These are phyloP conservation scores for Penicillium occitanis DNA, from an alignment of 2,329 filamentous ascomycete species.

Conservation along the genomic window DNA sequence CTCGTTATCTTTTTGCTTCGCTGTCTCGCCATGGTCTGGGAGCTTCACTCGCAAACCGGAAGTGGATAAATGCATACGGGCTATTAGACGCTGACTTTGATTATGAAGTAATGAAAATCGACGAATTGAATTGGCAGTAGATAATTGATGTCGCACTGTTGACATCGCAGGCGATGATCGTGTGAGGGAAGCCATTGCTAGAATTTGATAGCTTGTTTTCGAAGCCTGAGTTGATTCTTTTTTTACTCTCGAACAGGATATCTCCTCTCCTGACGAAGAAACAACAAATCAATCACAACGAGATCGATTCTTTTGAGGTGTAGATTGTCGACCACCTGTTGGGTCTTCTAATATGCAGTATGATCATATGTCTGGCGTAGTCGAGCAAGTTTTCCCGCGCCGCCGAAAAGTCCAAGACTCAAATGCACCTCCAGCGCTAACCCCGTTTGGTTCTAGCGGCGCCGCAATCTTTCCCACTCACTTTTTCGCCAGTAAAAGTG, in stretches of 20 bases:
- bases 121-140: conserved; percentile 27
- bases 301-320: neutral
- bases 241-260: neutral
- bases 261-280: neutral
- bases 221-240: neutral
- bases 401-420: conserved; percentile 12
- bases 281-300: neutral
- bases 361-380: conserved; percentile 1
- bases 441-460: conserved; percentile 33
- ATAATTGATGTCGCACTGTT: conserved; percentile 38
- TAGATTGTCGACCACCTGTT: neutral
- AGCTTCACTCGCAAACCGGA: neutral
- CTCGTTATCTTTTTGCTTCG: neutral
- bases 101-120: conserved; percentile 30
- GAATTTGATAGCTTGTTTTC: conserved; percentile 6
- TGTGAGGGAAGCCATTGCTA: conserved; percentile 20
- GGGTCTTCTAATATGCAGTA: neutral
- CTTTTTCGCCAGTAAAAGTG: conserved; percentile 33
- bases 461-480: conserved; percentile 33
- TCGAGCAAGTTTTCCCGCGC: conserved; percentile 19
- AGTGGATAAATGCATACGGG: neutral
- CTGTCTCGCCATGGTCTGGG: neutral
- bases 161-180: conserved; percentile 33
- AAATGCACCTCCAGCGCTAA: conserved; percentile 23
- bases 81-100: neutral